Base-by-base conservation (phyloP, 257 asterid species). In the Solanum sitiens region DNA sequence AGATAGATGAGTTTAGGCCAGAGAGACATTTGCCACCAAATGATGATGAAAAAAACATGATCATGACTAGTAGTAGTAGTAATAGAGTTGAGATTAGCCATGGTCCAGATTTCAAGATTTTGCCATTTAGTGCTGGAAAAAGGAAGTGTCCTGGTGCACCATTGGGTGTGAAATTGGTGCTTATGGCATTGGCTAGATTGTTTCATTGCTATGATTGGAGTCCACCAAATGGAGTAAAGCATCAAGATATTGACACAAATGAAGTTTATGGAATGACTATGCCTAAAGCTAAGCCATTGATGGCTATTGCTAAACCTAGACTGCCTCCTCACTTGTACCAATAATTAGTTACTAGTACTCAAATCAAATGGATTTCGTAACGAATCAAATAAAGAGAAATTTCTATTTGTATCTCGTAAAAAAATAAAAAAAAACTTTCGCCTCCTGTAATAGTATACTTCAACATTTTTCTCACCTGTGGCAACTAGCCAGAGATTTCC, bases 71-170 rank as follows among this genome's bases (percentile, higher is more conserved):
- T n/a, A n/a, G 16, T 47, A 45, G 56, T 16, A 53, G 4, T 73
- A 35, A 35, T 35, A 94, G 98, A 83, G 95, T 95, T 6, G 99
- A 97, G 91, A 97, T 97, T 39, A 97, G 99, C 94, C 98, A 97
- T 74, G 99, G 99, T 39, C 89, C 92, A 45, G 99, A 97, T 56
- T 97, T 97, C 88, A 97, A 95, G 93, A 97, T 95, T 61, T 88
- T 97, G 33, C 99, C 99, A 3, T 97, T 95, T 16, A 97, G 98
- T 75, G 98, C 98, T 0, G 98, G 98, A 6, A 97, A 94, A 86
- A 91, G 99, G 87, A 97, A 95, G 85, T 97, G 99, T 86, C 98
- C 99, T 84, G 98, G 99, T n/a, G 98, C 98, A 40, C 99, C 98
- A 45, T 98, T 97, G 5, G 99, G 98, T 8, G 94, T 92, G 90